Base-by-base conservation (phyloP, 2,329 filamentous ascomycete species). In the Aureobasidium melanogenum region DNA sequence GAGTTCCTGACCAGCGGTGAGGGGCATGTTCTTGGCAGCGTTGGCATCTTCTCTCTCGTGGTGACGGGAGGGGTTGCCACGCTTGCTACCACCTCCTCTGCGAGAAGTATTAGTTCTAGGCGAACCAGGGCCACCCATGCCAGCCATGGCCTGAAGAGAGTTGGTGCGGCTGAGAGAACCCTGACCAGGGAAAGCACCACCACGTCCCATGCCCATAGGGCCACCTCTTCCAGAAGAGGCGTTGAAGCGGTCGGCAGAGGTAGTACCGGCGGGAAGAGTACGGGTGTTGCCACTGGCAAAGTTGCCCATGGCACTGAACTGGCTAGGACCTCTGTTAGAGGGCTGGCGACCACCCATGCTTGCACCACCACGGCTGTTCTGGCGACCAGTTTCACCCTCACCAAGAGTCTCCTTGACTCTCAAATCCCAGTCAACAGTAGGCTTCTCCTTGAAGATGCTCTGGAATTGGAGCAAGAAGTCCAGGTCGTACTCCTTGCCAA, bases 391-490 rank as follows among this genome's bases (percentile, higher is more conserved):
- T 83, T 82, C 59, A 22, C 59, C 59, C 26, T 61, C 62, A 39
- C 80, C 80, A 66, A 99, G 74, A 79, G 88, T 81, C 76, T 88
- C 87, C 82, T 93, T 82, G 64, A 99, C 86, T 70, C 94, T 92
- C 66, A 87, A 82, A 71, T 95, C 89, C 84, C 96, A 99, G 71
- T 97, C 93, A 46, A 92, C 76, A 0, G 91, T 96, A 15, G 94
- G 94, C 77, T 97, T 95, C 80, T 99, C 94, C 65, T 91, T 95
- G 78, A 97, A 99, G 22, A 96, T 91, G 68, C 84, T 84, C 77
- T 97, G 90, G 82, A 99, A 99, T 72, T 99, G 94, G 32, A 99
- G 82, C 76, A 99, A 79, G 80, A 99, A 99, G 69, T 88, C 87
- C 69, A 92, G 89, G 76, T 97, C 91, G 75, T 99, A 99, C 74